Base-by-base conservation (phyloP, 2,329 filamentous ascomycete species). In the Tolypocladium tundrense region DNA sequence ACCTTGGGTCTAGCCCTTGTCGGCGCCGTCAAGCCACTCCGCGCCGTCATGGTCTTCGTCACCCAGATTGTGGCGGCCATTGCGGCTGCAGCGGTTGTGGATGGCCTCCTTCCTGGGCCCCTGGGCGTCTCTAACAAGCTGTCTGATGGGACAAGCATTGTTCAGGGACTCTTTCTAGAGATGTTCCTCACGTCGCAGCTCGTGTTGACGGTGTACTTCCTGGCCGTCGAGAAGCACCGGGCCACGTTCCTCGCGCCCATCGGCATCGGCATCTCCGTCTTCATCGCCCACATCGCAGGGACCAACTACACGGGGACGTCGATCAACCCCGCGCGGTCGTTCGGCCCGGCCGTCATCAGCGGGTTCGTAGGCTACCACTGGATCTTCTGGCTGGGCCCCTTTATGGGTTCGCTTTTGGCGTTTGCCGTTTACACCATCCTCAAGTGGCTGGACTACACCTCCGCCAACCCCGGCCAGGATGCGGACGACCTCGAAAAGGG, bases 161-260 rank as follows among this genome's bases (percentile, higher is more conserved):
- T 74, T 0, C 84, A 83, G 59, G 86, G 85, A 8, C 72, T 88
- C 45, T 87, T 88, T 66, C 79, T 88, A 53, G 86, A 88, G 69
- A 80, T 85, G 73, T 85, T 88, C 64, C 74, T 87, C 42, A 88
- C 85, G 0, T 74, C 82, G 0, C 78, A 86, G 66, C 75, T 88
- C 11, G 79, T 87, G 9, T 75, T 88, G 56, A 80, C 84, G 3
- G 82, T 88, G 37, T 82, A 85, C 68, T 87, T 90, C 81, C 77
- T 90, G 51, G 87, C 86, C 0, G 82, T 84, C 4, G 86, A 90
- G 68, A 90, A 91, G 72, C 87, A 90, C 69, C 84, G 85, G 51
- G 83, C 83, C 2, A 91, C 88, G 0, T 89, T 80, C 66, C 72
- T 90, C 1, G 88, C 88, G 0, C 88, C 88, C 0, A 73, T 91